Evolutionary conservation across 2,329 filamentous ascomycete genomes (phyloP).

Genomic region (Bipolaris sorokiniana): DNA sequence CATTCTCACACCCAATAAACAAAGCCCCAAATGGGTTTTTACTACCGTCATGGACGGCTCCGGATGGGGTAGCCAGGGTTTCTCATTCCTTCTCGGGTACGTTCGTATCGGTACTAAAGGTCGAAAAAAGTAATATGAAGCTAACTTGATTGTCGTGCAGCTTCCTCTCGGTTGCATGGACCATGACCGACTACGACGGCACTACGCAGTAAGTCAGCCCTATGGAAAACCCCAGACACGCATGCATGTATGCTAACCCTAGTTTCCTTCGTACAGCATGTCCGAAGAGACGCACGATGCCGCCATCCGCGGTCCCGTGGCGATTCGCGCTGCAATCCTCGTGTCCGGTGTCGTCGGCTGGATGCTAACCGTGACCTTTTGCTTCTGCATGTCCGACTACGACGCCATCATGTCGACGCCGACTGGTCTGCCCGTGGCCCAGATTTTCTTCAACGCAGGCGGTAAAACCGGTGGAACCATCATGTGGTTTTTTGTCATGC

Average conservation of each 20-base stretch:
- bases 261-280: conserved; percentile 54
- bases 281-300: conserved; percentile 71
- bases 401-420: conserved; percentile 62
- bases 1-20: conserved; percentile 64
- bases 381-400: conserved; percentile 66
- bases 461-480: conserved; percentile 62
- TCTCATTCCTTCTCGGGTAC: conserved; percentile 67
- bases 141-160: conserved; percentile 25
- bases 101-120: conserved; percentile 21
- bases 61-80: conserved; percentile 65
- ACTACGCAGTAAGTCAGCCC: conserved; percentile 63
- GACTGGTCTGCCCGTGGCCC: conserved; percentile 66
- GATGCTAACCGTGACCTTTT: conserved; percentile 67
- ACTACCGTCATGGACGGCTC: conserved; percentile 66
- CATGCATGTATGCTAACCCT: not conserved
- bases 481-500: conserved; percentile 68
- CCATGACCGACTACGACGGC: conserved; percentile 73
- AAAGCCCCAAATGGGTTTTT: conserved; percentile 66
- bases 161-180: conserved; percentile 64
- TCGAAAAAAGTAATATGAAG: too few relatives aligned
- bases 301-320: conserved; percentile 64
- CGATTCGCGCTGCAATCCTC: conserved; percentile 65
- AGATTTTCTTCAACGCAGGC: conserved; percentile 64
- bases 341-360: conserved; percentile 67
- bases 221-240: conserved; percentile 16